These are phyloP conservation scores for Fusarium fracticaudum DNA, from an alignment of 2,329 filamentous ascomycete species.

Conservation along the genomic window DNA sequence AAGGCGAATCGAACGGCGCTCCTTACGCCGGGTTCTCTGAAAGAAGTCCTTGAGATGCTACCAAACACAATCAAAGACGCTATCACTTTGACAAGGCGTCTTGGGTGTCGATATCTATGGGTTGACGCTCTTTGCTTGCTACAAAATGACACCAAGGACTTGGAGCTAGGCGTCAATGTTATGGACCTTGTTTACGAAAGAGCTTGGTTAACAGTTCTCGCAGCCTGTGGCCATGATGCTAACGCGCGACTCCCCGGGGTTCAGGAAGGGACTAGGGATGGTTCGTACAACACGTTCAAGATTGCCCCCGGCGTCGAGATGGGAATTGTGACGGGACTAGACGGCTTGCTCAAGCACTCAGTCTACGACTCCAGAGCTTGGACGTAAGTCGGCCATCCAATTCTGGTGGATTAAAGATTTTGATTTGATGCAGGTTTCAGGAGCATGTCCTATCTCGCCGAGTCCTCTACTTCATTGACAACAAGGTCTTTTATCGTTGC, in stretches of 20 bases:
- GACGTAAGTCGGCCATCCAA: background rate
- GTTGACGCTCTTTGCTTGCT: background rate
- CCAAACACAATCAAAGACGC: background rate
- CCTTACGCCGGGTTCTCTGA: rapidly evolving
- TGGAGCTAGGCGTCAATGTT: background rate
- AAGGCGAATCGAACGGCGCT: background rate
- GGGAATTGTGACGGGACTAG: rapidly evolving
- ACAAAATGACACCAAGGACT: rapidly evolving
- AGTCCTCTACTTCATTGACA: background rate
- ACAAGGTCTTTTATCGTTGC: background rate
- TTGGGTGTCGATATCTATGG: background rate
- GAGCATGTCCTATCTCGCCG: background rate
- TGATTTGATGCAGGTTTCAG: rapidly evolving
- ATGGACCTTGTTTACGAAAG: background rate
- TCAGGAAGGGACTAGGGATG: background rate
- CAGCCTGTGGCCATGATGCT: background rate
- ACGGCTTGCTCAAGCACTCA: rapidly evolving
- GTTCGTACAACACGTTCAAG: rapidly evolving
- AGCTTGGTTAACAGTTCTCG: background rate
- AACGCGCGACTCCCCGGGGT: background rate
- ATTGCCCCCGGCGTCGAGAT: background rate
- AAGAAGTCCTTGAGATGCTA: rapidly evolving
- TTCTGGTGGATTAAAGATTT: rapidly evolving
- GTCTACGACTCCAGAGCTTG: background rate
- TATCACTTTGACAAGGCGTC: rapidly evolving